Percentiles rank a stretch among this genome's conserved stretches.
Conservation (phyloP, 192 early-diverging fungal genomes). For the Cetraspora pellucida region DNA sequence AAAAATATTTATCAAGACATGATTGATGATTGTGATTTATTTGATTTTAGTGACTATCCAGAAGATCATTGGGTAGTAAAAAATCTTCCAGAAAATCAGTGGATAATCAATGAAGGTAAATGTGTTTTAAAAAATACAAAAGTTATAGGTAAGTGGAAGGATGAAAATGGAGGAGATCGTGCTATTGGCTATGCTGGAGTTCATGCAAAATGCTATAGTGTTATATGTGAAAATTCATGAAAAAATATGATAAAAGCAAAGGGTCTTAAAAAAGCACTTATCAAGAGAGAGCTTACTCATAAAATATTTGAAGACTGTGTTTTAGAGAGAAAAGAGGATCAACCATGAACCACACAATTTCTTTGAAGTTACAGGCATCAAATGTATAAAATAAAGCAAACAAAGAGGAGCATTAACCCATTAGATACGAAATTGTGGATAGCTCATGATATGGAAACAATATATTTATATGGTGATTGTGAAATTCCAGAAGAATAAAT, state of each 20-base stretch:
- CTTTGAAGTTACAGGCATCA: conserved; percentile 28
- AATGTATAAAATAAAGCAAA: conserved; percentile 32
- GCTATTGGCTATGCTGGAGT: conserved; percentile 26
- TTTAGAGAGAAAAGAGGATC: conserved; percentile 31
- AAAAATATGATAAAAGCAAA: too few species aligned
- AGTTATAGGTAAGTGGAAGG: conserved; percentile 33
- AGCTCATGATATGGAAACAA: conserved; percentile 9
- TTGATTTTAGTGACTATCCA: conserved; percentile 27
- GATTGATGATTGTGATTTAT: conserved; percentile 31
- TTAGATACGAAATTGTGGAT: conserved; percentile 31
- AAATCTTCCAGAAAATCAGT: conserved; percentile 27
- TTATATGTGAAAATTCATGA: too few species aligned
- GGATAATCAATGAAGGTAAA: conserved; percentile 32
- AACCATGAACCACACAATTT: conserved; percentile 20
- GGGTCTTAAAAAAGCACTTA: conserved; percentile 28
- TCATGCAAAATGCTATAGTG: conserved; percentile 28
- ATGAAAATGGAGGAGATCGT: conserved; percentile 30
- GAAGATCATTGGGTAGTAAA: conserved; percentile 30
- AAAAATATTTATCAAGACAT: conserved; percentile 31
- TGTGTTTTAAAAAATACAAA: conserved; percentile 32
- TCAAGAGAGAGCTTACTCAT: conserved; percentile 28
- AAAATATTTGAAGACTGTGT: conserved; percentile 33
- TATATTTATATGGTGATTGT: conserved; percentile 31
- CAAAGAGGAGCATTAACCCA: conserved; percentile 31
- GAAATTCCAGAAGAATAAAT: conserved; percentile 30